phyloP scores from a whole-genome alignment of 2,329 filamentous ascomycete genomes.

The Penicillium italicum region DNA sequence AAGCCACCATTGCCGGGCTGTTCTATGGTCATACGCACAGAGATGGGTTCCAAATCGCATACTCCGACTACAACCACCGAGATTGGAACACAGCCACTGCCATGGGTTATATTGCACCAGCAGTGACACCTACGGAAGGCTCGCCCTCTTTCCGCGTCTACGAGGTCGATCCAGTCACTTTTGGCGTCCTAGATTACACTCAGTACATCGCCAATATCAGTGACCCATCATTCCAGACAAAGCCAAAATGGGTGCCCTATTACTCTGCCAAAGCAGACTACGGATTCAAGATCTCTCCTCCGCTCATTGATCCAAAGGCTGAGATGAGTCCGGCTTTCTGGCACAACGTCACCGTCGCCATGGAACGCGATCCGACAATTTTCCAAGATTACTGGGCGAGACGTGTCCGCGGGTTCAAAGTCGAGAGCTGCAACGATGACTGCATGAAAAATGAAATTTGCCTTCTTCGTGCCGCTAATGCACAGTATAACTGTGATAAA shows the following conservation, averaged over 20 bases:
- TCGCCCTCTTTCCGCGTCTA: conserved; percentile 59
- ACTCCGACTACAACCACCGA: conserved; percentile 47
- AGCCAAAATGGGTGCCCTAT: conserved; percentile 53
- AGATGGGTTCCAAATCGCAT: conserved; percentile 56
- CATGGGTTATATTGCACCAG: conserved; percentile 54
- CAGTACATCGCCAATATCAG: conserved; percentile 55
- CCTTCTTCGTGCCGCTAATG: conserved; percentile 50
- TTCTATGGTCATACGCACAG: conserved; percentile 59
- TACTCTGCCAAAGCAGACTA: conserved; percentile 57
- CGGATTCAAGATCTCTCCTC: conserved; percentile 45
- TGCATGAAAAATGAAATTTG: conserved; percentile 52
- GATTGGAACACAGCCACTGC: conserved; percentile 46
- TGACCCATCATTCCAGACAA: conserved; percentile 43
- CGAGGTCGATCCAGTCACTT: conserved; percentile 56
- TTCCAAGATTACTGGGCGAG: conserved; percentile 50
- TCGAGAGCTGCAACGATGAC: conserved; percentile 41
- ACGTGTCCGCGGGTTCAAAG: conserved; percentile 48
- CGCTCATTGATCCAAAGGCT: conserved; percentile 35
- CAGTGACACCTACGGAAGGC: conserved; percentile 54
- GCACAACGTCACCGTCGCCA: conserved; percentile 54
- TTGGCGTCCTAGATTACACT: conserved; percentile 52
- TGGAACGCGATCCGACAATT: conserved; percentile 43
- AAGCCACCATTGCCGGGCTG: conserved; percentile 52
- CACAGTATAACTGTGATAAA: conserved; percentile 51
- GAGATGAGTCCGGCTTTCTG: conserved; percentile 58